A percentile compares a stretch with the other conserved stretches of the same genome.
Conservation (phyloP, 345 rosid species). For the Excoecaria cochinchinensis region DNA sequence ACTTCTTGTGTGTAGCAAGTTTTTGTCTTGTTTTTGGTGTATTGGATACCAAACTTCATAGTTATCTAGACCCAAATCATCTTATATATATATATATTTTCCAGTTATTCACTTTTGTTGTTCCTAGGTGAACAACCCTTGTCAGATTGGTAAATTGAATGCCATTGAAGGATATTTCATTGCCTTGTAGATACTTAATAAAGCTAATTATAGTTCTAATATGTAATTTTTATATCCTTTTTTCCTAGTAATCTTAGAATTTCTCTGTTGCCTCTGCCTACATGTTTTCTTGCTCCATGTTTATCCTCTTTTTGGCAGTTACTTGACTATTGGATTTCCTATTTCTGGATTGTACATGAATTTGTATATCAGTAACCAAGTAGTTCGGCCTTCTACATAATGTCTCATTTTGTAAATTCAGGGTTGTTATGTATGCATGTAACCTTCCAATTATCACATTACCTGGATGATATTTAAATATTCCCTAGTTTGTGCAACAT, state of each 20-base stretch:
- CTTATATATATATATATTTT: not conserved
- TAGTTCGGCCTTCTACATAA: not conserved
- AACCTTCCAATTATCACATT: not conserved
- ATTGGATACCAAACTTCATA: not conserved
- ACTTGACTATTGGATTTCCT: not conserved
- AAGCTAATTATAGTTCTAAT: not conserved
- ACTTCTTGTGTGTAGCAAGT: not conserved
- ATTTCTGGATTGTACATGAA: slow-evolving; percentile 10
- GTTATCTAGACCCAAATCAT: slow-evolving; percentile 6
- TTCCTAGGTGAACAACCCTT: not conserved
- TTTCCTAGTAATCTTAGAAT: not conserved
- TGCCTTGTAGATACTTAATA: not conserved
- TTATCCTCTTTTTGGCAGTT: not conserved
- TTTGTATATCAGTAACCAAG: not conserved
- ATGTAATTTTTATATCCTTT: not conserved
- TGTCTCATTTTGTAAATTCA: not conserved
- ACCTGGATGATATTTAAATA: not conserved
- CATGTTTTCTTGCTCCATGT: not conserved
- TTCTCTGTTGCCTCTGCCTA: not conserved
- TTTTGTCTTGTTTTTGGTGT: not conserved
- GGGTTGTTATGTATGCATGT: not conserved
- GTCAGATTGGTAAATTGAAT: not conserved
- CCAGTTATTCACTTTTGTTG: slow-evolving; percentile 10
- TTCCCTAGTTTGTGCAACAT: not conserved
- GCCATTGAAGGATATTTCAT: not conserved